Percentiles rank a stretch among this genome's conserved stretches.
Conservation (phyloP, 345 rosid genomes). For the Ceriops decandra region DNA sequence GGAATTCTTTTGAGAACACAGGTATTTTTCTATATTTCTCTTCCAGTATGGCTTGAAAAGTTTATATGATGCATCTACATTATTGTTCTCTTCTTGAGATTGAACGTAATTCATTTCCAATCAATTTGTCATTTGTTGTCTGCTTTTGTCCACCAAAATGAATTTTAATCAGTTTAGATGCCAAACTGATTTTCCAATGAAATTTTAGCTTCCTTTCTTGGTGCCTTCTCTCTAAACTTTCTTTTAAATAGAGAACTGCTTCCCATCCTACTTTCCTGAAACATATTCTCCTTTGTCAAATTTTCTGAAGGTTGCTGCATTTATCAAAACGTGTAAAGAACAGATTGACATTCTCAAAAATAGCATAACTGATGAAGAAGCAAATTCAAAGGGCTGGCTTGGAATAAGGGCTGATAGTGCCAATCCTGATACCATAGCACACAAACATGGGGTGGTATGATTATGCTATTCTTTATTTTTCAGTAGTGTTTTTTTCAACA, state of each 20-base stretch:
- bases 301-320: conserved; percentile 58
- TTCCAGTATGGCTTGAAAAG: neutral
- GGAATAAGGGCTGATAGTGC: conserved; percentile 48
- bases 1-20: no score
- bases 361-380: conserved; percentile 66
- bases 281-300: neutral
- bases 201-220: no score
- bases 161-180: no score
- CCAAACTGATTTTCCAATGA: no score
- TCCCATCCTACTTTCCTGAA: neutral
- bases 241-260: no score
- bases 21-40: neutral
- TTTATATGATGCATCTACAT: neutral
- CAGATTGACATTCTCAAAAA: conserved; percentile 74
- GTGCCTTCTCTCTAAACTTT: no score
- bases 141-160: no score
- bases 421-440: conserved; percentile 77
- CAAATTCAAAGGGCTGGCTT: conserved; percentile 78
- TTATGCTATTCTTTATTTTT: conserved; percentile 2
- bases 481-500: neutral
- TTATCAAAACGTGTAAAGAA: conserved; percentile 85
- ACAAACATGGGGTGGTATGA: conserved; percentile 95
- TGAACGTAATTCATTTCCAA: no score
- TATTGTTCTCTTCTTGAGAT: neutral
- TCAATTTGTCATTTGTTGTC: no score